Evolutionary conservation across 2,329 filamentous ascomycete genomes (phyloP).

Genomic region (Trichoderma arundinaceum): DNA sequence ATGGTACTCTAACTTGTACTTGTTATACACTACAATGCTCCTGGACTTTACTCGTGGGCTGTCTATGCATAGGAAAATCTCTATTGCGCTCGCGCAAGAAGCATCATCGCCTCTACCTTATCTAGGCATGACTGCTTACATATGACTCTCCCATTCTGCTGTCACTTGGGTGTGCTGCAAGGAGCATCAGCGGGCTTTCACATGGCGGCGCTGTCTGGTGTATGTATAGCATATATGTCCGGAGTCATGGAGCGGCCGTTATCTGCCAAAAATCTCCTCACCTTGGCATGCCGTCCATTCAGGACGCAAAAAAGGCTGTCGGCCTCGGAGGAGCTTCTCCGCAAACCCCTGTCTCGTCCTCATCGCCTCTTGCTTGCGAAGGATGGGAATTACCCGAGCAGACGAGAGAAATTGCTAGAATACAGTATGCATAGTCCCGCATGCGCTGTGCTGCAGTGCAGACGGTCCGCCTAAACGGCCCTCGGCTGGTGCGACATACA

Average conservation of each 20-base stretch:
- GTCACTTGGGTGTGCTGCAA: no score
- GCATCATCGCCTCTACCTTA: no score
- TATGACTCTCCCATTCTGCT: no score
- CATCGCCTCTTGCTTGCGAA: background rate
- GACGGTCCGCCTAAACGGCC: background rate
- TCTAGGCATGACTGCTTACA: no score
- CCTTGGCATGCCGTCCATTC: background rate
- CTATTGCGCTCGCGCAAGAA: no score
- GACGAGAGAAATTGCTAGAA: background rate
- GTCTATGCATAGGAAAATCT: no score
- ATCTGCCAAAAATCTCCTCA: background rate
- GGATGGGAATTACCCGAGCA: conserved; percentile 16
- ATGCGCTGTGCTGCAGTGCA: conserved; percentile 12
- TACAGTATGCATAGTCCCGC: background rate
- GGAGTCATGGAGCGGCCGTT: background rate
- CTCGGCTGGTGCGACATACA: background rate
- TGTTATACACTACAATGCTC: no score
- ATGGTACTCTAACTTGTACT: no score
- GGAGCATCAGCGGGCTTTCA: no score
- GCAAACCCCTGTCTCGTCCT: conserved; percentile 5
- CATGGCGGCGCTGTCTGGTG: no score
- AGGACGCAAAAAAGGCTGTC: background rate
- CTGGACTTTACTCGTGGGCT: no score
- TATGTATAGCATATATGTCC: no score
- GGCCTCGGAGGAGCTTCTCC: conserved; percentile 15